phyloP scores from a whole-genome alignment of 495 filamentous ascomycete species.

The Podospora fimiseda region DNA sequence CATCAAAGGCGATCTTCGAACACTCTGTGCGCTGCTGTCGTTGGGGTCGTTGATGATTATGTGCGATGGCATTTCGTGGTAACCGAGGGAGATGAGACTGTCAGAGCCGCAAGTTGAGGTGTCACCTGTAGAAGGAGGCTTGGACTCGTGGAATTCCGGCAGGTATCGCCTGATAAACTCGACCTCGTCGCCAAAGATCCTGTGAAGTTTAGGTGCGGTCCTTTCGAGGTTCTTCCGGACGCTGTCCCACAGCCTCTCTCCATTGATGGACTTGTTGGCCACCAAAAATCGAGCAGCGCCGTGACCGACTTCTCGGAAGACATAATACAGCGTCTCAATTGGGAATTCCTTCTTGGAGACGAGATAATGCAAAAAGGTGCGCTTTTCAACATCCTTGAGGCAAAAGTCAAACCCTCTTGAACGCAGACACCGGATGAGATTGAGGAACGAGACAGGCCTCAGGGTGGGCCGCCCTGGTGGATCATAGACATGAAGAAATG shows the following conservation, averaged over 20 bases:
- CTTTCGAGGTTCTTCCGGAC: constrained; percentile 24
- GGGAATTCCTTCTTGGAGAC: constrained; percentile 25
- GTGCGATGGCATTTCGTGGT: constrained; percentile 1
- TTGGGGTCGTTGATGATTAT: constrained; percentile 3
- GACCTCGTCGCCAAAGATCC: constrained; percentile 29
- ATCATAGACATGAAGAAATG: constrained; percentile 29
- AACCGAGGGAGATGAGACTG: constrained; percentile 9
- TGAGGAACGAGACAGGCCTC: constrained; percentile 25
- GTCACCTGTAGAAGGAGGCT: constrained; percentile 22
- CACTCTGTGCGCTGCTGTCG: constrained; percentile 18
- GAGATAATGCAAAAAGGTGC: constrained; percentile 26
- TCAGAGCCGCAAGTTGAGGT: constrained; percentile 22
- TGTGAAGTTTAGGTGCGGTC: constrained; percentile 25
- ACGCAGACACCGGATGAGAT: constrained; percentile 24
- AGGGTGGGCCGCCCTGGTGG: constrained; percentile 23
- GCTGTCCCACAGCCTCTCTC: constrained; percentile 27
- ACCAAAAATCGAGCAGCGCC: constrained; percentile 29
- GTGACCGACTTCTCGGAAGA: constrained; percentile 28
- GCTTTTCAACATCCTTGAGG: constrained; percentile 26
- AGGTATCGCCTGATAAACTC: constrained; percentile 31
- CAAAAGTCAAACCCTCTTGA: constrained; percentile 29
- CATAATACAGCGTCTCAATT: constrained; percentile 23
- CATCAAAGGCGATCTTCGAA: constrained; percentile 28
- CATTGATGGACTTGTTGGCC: constrained; percentile 22
- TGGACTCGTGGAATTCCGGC: constrained; percentile 26